phyloP scores from a whole-genome alignment of 2,329 filamentous ascomycete genomes.

The Fusarium longipes region DNA sequence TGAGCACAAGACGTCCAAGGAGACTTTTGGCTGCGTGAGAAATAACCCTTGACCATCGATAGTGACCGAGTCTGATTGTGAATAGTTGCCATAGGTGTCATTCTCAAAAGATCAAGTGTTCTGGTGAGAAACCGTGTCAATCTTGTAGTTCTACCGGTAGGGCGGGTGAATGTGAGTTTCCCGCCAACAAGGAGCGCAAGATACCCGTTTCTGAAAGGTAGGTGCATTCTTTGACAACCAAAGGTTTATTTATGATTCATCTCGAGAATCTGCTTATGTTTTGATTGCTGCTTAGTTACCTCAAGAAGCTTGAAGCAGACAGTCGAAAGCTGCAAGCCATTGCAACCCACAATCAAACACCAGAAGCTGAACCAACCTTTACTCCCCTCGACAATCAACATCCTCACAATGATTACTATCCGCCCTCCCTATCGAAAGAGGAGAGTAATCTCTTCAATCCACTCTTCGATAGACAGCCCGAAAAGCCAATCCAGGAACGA shows the following conservation, averaged over 20 bases:
- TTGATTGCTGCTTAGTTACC: conserved; percentile 3
- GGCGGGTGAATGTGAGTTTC: conserved; percentile 54
- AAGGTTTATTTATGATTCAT: accelerated
- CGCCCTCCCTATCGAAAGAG: conserved; percentile 38
- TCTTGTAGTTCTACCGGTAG: conserved; percentile 54
- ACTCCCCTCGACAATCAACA: conserved; percentile 16
- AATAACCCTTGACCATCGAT: background rate
- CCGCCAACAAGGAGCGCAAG: conserved; percentile 55
- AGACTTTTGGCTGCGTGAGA: conserved; percentile 45
- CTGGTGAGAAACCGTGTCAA: conserved; percentile 56
- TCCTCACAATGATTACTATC: conserved; percentile 36
- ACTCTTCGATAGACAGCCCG: conserved; percentile 41
- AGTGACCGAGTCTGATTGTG: conserved; percentile 4
- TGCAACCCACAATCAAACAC: conserved; percentile 22
- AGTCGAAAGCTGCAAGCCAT: conserved; percentile 19
- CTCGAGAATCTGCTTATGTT: background rate
- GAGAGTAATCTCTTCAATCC: conserved; percentile 48
- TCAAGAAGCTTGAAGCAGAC: conserved; percentile 33
- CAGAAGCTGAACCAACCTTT: conserved; percentile 21
- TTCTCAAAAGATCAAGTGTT: conserved; percentile 60
- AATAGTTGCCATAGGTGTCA: conserved; percentile 56
- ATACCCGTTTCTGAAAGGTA: conserved; percentile 46
- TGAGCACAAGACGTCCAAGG: conserved; percentile 41
- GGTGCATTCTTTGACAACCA: background rate
- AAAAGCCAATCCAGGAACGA: conserved; percentile 28